These are phyloP conservation scores for Cyclospora cayetanensis DNA, from an alignment of 169 alveolate species.

Conservation along the genomic window DNA sequence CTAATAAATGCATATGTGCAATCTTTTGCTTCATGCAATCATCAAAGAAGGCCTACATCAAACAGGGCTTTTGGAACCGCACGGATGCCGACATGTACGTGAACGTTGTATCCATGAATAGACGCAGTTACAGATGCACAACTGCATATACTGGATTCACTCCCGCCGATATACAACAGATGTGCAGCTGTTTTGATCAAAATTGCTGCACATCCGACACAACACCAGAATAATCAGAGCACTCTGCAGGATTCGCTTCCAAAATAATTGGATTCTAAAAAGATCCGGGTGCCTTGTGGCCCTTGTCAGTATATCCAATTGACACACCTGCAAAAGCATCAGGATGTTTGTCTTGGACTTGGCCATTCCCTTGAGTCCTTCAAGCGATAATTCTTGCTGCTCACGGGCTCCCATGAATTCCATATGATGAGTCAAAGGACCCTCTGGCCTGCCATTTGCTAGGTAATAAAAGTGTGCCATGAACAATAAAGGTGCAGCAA, in stretches of 20 bases:
- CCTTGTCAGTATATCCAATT: no score
- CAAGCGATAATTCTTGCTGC: not conserved
- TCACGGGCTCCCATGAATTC: not conserved
- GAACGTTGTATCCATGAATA: no score
- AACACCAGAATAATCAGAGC: not conserved
- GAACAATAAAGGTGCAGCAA: constrained; percentile 57
- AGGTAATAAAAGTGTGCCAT: constrained; percentile 61
- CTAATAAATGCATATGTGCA: no score
- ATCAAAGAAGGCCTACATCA: no score
- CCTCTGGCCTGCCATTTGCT: not conserved
- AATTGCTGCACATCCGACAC: no score
- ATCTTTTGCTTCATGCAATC: no score
- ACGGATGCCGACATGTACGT: no score
- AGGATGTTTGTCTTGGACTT: constrained; percentile 51
- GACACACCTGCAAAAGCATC: constrained; percentile 65
- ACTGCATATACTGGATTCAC: no score
- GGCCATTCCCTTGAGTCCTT: constrained; percentile 33
- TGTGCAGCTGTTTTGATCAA: no score
- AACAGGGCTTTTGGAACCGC: no score
- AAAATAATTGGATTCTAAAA: not conserved
- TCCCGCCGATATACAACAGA: no score
- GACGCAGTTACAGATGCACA: no score
- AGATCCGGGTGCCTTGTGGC: not conserved
- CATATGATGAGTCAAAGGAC: not conserved
- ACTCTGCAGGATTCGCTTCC: not conserved